Evolutionary conservation across 23 red algal species (phyloP).

Genomic region (Gracilariopsis chorda): DNA sequence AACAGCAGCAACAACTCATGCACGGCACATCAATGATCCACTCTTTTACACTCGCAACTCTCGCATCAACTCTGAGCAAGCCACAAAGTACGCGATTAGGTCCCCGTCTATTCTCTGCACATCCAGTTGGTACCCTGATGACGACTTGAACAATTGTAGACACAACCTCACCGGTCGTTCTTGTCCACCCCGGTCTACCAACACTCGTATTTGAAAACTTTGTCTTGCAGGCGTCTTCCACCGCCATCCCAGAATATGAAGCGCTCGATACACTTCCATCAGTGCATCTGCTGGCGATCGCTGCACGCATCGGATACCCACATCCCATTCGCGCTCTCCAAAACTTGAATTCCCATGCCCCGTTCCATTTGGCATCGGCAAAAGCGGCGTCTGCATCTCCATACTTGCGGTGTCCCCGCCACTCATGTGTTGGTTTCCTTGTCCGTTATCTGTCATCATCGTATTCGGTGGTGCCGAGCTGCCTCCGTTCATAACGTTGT

Average conservation of each 20-base stretch:
- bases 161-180: slow-evolving; percentile 55
- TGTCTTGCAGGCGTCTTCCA: slow-evolving; percentile 85
- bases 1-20: background rate
- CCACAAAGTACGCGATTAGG: slow-evolving; percentile 74
- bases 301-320: slow-evolving; percentile 46
- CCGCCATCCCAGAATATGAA: slow-evolving; percentile 74
- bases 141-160: slow-evolving; percentile 90
- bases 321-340: slow-evolving; percentile 44
- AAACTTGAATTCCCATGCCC: background rate
- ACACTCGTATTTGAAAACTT: slow-evolving; percentile 64
- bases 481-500: background rate
- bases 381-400: slow-evolving; percentile 19
- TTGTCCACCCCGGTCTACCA: slow-evolving; percentile 29
- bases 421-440: background rate
- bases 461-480: background rate
- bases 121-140: slow-evolving; percentile 80
- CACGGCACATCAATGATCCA: background rate
- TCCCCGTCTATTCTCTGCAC: slow-evolving; percentile 79
- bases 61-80: slow-evolving; percentile 65
- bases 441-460: slow-evolving; percentile 19
- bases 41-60: slow-evolving; percentile 61
- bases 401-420: background rate
- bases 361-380: slow-evolving; percentile 3
- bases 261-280: slow-evolving; percentile 89
- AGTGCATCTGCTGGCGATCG: slow-evolving; percentile 73